Evolutionary conservation across 495 filamentous ascomycete species (phyloP).

Genomic region (Lasiosphaeriaceae sp.): DNA sequence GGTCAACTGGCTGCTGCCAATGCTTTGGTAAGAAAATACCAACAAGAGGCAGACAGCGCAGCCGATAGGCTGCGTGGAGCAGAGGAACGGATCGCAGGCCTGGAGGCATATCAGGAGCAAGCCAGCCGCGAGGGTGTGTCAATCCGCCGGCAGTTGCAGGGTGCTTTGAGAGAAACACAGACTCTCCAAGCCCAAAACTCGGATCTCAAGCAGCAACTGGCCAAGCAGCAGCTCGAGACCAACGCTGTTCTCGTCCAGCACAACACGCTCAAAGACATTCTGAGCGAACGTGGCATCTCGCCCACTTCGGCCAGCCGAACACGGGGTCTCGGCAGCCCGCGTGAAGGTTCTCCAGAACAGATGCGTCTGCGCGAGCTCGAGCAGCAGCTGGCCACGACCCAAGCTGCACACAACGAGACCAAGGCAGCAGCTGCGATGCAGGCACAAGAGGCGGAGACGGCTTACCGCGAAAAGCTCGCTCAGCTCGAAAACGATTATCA

Average conservation of each 20-base stretch:
- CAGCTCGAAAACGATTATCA: conserved; percentile 96
- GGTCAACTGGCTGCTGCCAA: conserved; percentile 75
- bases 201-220: conserved; percentile 73
- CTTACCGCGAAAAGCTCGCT: conserved; percentile 85
- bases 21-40: conserved; percentile 76
- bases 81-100: conserved; percentile 91
- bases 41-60: conserved; percentile 82
- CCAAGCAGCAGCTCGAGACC: conserved; percentile 79
- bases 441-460: conserved; percentile 75
- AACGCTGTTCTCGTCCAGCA: conserved; percentile 90
- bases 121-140: conserved; percentile 86
- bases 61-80: conserved; percentile 85
- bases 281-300: conserved; percentile 79
- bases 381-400: conserved; percentile 73
- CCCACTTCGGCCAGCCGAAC: conserved; percentile 52
- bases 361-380: conserved; percentile 83
- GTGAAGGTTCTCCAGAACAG: conserved; percentile 78
- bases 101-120: conserved; percentile 97
- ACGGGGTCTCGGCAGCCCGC: conserved; percentile 51
- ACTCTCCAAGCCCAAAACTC: conserved; percentile 68
- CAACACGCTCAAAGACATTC: conserved; percentile 84
- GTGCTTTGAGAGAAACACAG: conserved; percentile 74
- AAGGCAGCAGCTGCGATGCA: conserved; percentile 70
- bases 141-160: conserved; percentile 84
- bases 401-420: conserved; percentile 79